Conservation (phyloP, 345 rosid species). For the Ceriops decandra region DNA sequence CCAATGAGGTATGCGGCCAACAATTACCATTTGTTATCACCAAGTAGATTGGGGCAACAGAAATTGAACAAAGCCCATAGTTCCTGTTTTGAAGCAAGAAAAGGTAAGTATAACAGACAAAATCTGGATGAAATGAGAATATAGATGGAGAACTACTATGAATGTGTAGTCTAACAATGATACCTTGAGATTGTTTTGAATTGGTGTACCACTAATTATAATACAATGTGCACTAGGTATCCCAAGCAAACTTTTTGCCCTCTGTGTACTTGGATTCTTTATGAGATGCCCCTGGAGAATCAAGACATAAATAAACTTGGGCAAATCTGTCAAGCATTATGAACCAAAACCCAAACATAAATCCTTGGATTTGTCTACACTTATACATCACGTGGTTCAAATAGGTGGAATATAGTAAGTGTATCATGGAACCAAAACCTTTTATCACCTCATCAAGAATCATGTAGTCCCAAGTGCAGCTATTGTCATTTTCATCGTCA, state of each 20-base stretch:
- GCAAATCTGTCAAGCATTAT: no score
- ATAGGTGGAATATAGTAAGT: neutral
- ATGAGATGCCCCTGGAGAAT: conserved; percentile 83
- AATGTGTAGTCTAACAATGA: conserved; percentile 16
- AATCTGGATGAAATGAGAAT: conserved; percentile 9
- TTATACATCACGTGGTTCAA: neutral
- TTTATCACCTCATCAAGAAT: conserved; percentile 88
- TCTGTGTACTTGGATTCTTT: conserved; percentile 92
- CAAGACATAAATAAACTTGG: neutral
- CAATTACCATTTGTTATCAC: conserved; percentile 73
- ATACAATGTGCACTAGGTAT: conserved; percentile 90
- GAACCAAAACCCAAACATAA: neutral
- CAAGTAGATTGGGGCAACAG: conserved; percentile 80
- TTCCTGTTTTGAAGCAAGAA: conserved; percentile 50
- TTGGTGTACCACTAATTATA: conserved; percentile 89
- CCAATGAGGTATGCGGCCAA: conserved; percentile 13
- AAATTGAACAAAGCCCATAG: conserved; percentile 95
- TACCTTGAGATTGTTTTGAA: conserved; percentile 98
- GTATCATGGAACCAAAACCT: neutral
- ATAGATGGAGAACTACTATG: conserved; percentile 1
- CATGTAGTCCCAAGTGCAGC: conserved; percentile 84
- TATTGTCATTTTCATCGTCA: conserved; percentile 58
- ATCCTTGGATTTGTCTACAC: neutral
- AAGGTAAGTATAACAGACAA: neutral
- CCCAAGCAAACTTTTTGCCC: conserved; percentile 96